Conservation (phyloP, 1,284 basidiomycete genomes). For the Puccinia triticina region DNA sequence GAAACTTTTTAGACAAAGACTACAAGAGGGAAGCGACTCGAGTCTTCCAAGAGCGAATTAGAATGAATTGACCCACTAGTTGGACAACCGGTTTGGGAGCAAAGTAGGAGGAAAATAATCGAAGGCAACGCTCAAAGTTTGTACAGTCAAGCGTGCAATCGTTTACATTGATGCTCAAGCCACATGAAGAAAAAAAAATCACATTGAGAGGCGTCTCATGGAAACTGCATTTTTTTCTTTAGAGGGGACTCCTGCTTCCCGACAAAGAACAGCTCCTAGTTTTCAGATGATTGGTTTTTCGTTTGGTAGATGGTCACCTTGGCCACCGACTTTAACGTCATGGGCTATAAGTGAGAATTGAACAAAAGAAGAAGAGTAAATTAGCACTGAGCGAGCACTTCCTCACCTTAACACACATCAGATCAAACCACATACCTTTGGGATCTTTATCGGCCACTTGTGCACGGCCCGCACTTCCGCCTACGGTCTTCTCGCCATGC, state of each 20-base stretch:
- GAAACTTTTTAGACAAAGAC: no score
- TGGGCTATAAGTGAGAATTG: not conserved
- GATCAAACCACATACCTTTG: slow-evolving; percentile 24
- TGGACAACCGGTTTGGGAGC: no score
- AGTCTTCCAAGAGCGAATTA: no score
- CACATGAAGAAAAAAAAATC: no score
- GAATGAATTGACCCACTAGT: no score
- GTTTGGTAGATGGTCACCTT: slow-evolving; percentile 43
- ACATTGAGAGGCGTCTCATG: no score
- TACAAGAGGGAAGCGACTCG: no score
- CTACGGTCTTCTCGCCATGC: slow-evolving; percentile 24
- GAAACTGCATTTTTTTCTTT: not conserved
- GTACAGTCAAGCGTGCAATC: no score
- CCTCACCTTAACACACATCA: not conserved
- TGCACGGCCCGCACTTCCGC: slow-evolving; percentile 32
- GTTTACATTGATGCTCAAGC: no score
- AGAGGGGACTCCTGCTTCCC: not conserved
- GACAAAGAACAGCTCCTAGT: no score
- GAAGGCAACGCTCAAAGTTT: no score
- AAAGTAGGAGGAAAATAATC: no score
- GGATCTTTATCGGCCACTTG: slow-evolving; percentile 48
- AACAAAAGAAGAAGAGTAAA: not conserved
- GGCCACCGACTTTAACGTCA: slow-evolving; percentile 33
- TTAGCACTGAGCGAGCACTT: not conserved
- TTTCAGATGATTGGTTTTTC: slow-evolving; percentile 28